Base-by-base conservation (phyloP, 2,329 filamentous ascomycete species). In the Sclerotinia spermophila region DNA sequence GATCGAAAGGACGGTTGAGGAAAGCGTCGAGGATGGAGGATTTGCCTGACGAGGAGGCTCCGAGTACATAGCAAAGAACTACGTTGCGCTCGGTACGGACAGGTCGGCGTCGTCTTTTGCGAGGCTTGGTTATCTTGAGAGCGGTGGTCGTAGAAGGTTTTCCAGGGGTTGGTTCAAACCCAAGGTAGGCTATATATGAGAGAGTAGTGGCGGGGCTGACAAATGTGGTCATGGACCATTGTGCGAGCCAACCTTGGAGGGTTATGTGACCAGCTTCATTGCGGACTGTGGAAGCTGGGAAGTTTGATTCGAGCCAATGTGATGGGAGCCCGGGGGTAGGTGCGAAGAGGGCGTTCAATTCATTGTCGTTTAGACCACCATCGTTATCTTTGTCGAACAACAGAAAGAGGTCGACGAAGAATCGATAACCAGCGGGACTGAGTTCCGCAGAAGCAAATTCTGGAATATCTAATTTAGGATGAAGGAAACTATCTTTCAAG, bases 141-240 rank as follows among this genome's bases (percentile, higher is more conserved):
- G 96, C 96, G 1, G 90, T 88, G 0, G 93, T 93, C 2, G 92
- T 93, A 0, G 90, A 89, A 53, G 91, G 91, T n/a, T 87, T 84
- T 75, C 92, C 92, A 75, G 91, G 92, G 2, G 88, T 84, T 3
- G 92, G 90, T 79, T 98, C 96, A 77, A 97, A 99, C 1, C 96
- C 96, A 2, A 99, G 89, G 79, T 97, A 97, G 4, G 96, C 96
- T 3, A 99, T 88, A 79, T 99, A 99, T 76, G 96, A 94, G 5
- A 99, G 86, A 0, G 96, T 98, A 0, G 93, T 97, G 79, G 96
- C 96, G 19, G 96, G 95, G 70, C 96, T 94, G 72, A 96, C 89
- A 77, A 98, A 99, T 0, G 96, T 99, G 0, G 96, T 99, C 96
- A 99, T 99, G 79, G 94, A 97, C 96, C 96, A 99, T 78, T 99